A percentile compares a stretch with the other conserved stretches of the same genome.
phyloP scores from a whole-genome alignment of 1,139 yeast genomes.

The Hyphopichia pseudoburtonii region DNA sequence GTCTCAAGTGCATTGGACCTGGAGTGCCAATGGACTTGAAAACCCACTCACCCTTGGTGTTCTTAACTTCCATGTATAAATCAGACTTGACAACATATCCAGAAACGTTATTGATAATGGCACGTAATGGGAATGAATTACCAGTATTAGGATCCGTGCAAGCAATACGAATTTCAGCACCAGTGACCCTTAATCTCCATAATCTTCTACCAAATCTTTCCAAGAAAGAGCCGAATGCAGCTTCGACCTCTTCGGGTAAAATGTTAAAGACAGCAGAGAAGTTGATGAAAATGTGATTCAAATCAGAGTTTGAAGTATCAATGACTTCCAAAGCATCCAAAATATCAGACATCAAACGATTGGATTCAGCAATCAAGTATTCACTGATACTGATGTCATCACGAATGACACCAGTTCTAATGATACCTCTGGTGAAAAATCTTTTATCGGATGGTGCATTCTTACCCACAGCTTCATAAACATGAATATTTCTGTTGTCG shows the following conservation, averaged over 20 bases:
- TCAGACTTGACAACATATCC: conserved; percentile 97
- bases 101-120: conserved; percentile 91
- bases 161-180: conserved; percentile 95
- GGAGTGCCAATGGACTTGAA: conserved; percentile 93
- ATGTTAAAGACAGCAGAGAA: conserved; percentile 94
- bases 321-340: conserved; percentile 92
- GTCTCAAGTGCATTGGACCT: conserved; percentile 95
- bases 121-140: conserved; percentile 91
- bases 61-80: conserved; percentile 89
- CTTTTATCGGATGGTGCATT: conserved; percentile 92
- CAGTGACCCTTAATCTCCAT: conserved; percentile 94
- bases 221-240: conserved; percentile 95
- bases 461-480: conserved; percentile 94
- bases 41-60: conserved; percentile 91
- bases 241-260: conserved; percentile 93
- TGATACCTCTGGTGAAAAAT: conserved; percentile 94
- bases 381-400: conserved; percentile 92
- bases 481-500: conserved; percentile 96
- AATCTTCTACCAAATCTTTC: conserved; percentile 96
- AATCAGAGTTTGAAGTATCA: conserved; percentile 91
- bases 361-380: conserved; percentile 93
- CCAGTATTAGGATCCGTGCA: conserved; percentile 89
- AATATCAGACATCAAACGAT: conserved; percentile 92
- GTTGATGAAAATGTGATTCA: conserved; percentile 95
- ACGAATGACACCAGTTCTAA: conserved; percentile 91